Base-by-base conservation (phyloP, 2,329 filamentous ascomycete genomes). In the Torrubiellomyces zombiae region DNA sequence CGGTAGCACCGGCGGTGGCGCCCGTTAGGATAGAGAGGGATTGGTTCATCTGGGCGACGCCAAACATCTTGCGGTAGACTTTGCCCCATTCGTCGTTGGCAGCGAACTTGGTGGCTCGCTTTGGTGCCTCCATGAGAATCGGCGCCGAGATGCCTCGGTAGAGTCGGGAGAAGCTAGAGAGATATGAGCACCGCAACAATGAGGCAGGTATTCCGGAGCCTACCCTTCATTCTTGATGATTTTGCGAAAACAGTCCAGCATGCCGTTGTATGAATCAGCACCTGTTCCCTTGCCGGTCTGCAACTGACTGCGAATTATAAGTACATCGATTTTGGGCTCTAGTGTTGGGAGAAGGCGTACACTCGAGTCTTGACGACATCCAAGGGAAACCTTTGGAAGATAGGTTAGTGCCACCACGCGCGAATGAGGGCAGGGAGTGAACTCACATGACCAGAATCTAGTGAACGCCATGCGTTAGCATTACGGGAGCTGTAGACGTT, bases 11-110 rank as follows among this genome's bases (percentile, higher is more conserved):
- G 31, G 89, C 89, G 14, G 83, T 81, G 17, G 89, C 89, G 40
- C 89, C 89, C 4, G 89, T 98, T 25, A 98, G 69, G 37, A 94
- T 70, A 14, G 89, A 92, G 30, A 98, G 70, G 2, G 72, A 69
- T 58, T 98, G 89, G 46, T 68, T 95, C 75, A 91, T 89, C 60
- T 93, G 80, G 28, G 70, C 54, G 28, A 77, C 64, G 37, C 80
- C 82, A 48, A 98, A 95, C 25, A 77, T 50, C 39, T 77, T 76
- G 48, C 83, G 79, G 63, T 92, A 98, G 56, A 94, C 68, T 55
- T 83, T 73, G 43, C 89, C 89, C 89, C 89, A 98, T 51, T 86
- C 81, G 51, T 98, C 89, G 57, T 98, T 98, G 56, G 89, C 89
- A 23, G 89, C 86, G 56, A 98, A 98, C 56, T 98, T 98, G 60